Evolutionary conservation across 805 yeast genomes (phyloP).

Genomic region (Monosporozyma siamensis): DNA sequence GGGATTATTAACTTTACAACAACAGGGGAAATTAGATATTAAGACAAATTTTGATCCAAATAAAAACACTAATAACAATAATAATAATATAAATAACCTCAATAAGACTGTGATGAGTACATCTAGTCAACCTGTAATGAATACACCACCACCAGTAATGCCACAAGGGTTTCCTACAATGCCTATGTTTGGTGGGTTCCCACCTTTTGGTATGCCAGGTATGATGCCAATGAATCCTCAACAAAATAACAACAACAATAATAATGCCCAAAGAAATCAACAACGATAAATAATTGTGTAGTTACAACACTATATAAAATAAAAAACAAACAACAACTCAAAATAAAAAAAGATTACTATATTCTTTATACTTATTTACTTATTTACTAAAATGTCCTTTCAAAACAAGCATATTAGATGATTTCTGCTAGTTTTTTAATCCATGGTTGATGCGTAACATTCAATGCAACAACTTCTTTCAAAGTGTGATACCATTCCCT

Average conservation of each 20-base stretch:
- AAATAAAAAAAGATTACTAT: no score
- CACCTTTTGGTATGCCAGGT: constrained; percentile 31
- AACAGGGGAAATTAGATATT: constrained; percentile 35
- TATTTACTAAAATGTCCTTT: background rate
- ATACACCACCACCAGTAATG: constrained; percentile 23
- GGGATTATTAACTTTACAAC: constrained; percentile 32
- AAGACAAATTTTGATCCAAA: constrained; percentile 24
- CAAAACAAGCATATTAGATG: background rate
- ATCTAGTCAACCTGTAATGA: background rate
- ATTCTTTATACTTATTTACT: no score
- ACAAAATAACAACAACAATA: constrained; percentile 4
- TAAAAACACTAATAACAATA: constrained; percentile 9
- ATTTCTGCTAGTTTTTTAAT: constrained; percentile 30
- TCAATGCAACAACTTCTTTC: constrained; percentile 46
- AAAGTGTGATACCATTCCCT: constrained; percentile 55
- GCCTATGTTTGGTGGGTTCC: constrained; percentile 31
- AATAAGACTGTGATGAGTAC: background rate
- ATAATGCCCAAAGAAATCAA: constrained; percentile 2
- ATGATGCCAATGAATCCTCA: constrained; percentile 32
- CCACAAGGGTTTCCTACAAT: constrained; percentile 26
- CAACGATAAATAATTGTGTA: background rate
- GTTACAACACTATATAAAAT: no score
- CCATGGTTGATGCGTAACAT: constrained; percentile 56
- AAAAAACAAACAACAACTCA: no score
- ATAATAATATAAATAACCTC: constrained; percentile 2